Conservation (phyloP, 495 filamentous ascomycete genomes). For the Lasiosphaeria hispida region DNA sequence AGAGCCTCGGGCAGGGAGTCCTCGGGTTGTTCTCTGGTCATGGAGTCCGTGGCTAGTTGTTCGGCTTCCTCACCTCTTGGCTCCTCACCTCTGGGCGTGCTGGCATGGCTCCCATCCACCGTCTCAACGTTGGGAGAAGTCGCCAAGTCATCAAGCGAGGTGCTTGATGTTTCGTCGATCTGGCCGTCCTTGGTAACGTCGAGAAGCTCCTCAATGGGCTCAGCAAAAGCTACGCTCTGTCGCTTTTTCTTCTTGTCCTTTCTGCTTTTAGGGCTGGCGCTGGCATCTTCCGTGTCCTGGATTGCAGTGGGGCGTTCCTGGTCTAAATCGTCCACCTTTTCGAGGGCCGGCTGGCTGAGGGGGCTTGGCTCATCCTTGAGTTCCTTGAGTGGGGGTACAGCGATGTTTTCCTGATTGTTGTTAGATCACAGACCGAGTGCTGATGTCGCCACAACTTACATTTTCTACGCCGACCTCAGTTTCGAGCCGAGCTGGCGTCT, state of each 20-base stretch:
- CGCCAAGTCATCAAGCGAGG: constrained; percentile 2
- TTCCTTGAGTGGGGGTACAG: not conserved
- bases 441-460: too few relatives aligned
- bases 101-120: constrained; percentile 3
- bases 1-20: constrained; percentile 16
- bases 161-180: not conserved
- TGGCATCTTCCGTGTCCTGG: constrained; percentile 11
- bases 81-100: constrained; percentile 25
- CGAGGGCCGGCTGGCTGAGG: not conserved
- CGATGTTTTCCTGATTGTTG: too few relatives aligned
- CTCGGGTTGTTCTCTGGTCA: constrained; percentile 12
- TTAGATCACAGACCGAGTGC: too few relatives aligned
- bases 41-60: constrained; percentile 9
- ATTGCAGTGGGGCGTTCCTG: not conserved
- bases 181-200: not conserved
- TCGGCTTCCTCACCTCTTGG: constrained; percentile 15
- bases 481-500: too few relatives aligned
- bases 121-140: constrained; percentile 5
- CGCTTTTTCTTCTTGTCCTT: constrained; percentile 39
- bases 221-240: constrained; percentile 29
- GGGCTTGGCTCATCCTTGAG: not conserved
- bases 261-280: constrained; percentile 9
- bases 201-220: constrained; percentile 26
- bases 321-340: not conserved
- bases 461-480: too few relatives aligned